Percentiles rank a stretch among this genome's conserved stretches.
Evolutionary conservation across 176 grass and related monocot genomes (phyloP).

Genomic region (Raddia distichophylla): DNA sequence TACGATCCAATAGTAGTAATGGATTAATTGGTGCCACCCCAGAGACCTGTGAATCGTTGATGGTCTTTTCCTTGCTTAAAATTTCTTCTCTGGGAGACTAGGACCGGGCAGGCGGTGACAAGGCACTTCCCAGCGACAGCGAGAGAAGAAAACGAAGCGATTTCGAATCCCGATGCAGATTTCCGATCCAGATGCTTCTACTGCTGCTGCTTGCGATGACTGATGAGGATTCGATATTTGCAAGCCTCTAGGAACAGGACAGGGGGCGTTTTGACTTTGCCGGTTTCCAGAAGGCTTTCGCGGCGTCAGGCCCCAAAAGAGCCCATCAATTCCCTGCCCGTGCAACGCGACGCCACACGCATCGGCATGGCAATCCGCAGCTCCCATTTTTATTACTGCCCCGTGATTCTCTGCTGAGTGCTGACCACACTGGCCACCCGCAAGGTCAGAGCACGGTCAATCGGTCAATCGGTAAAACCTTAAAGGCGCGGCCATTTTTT

Average conservation of each 20-base stretch:
- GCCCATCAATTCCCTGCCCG: constrained; percentile 33
- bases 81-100: not conserved
- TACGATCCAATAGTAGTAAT: not conserved
- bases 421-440: no score
- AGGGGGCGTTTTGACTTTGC: constrained; percentile 28
- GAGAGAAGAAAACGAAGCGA: not conserved
- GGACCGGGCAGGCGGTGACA: not conserved
- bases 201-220: constrained; percentile 15
- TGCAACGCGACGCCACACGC: constrained; percentile 37
- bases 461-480: not conserved
- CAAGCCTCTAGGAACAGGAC: not conserved
- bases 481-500: no score
- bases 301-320: constrained; percentile 24
- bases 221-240: not conserved
- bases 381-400: not conserved
- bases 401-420: constrained; percentile 10
- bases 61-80: not conserved
- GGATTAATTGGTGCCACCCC: not conserved
- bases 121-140: not conserved
- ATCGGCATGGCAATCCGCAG: not conserved
- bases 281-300: constrained; percentile 48
- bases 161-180: not conserved
- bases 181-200: constrained; percentile 45
- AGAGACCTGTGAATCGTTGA: constrained; percentile 10
- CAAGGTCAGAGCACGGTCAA: not conserved